Evolutionary conservation across 345 rosid genomes (phyloP), one percentile per base, ranked within the genome.

Genomic region (Toxicodendron radicans): DNA sequence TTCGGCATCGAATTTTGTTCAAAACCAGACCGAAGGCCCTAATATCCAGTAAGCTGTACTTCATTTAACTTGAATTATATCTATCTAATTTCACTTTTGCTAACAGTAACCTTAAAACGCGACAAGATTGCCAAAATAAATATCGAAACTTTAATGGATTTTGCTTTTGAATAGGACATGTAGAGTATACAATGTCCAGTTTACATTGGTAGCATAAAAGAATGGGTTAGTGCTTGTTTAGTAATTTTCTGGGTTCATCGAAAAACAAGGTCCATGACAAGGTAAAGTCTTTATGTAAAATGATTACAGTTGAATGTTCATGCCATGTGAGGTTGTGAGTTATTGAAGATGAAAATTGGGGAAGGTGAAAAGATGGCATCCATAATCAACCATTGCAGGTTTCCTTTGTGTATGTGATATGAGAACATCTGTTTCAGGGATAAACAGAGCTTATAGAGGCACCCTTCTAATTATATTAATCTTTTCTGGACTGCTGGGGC

Each of bases 21-120:
- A 94, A 91, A 83, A 85, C 83, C 70, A 85, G 97, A 73, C 97
- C 98, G 16, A 86, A 84, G 74, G 91, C 98, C 80, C 87, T 94
- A 16, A 91, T 94, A 68, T 88, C 98, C 13, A 81, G 97, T 87
- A 83, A 75, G 82, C 51, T 58, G 21, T 13, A 9, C 12, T 14
- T 23, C 27, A 57, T 14, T 58, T 51, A 18, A 51, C 20, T 21
- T 43, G 8, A 18, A 3, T 43, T 64, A 3, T 5, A 20, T 33
- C 20, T 70, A 38, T 16, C 17, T 41, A 8, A 2, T 12, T 23
- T 57, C 21, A 21, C 10, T 56, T 4, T 17, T 30, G 38, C 53
- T 3, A 58, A 30, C 5, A 58, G 14, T 58, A 24, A 30, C 53
- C 53, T 49, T 49, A 14, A 49, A 49, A 11, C 18, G 10, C 13